phyloP scores from a whole-genome alignment of 768 basidiomycete genomes.

The Cubamyces lactineus region DNA sequence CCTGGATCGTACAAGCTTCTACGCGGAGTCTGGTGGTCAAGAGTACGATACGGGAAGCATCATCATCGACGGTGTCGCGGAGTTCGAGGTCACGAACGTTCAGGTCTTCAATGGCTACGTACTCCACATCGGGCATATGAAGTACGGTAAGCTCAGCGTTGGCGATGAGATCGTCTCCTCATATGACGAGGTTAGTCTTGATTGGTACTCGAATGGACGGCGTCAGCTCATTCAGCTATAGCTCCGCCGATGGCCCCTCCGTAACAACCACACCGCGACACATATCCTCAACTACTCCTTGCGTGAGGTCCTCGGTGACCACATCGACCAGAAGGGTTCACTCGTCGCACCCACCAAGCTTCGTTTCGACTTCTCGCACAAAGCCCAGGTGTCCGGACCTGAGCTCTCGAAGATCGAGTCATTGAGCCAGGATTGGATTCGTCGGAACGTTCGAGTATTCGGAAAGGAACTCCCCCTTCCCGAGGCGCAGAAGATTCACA shows the following conservation, averaged over 20 bases:
- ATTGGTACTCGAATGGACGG: background rate
- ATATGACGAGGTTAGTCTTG: constrained; percentile 82
- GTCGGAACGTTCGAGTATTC: constrained; percentile 84
- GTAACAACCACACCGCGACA: constrained; percentile 98
- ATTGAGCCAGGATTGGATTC: constrained; percentile 89
- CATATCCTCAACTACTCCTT: constrained; percentile 96
- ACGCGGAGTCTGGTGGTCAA: constrained; percentile 97
- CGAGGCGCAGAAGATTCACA: constrained; percentile 85
- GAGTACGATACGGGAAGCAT: constrained; percentile 97
- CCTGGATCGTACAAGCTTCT: constrained; percentile 93
- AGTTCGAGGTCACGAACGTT: constrained; percentile 93
- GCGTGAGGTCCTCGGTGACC: constrained; percentile 93
- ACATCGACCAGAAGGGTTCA: constrained; percentile 97
- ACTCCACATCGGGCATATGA: constrained; percentile 86
- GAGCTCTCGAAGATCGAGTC: constrained; percentile 85
- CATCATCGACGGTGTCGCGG: constrained; percentile 86
- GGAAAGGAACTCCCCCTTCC: constrained; percentile 83
- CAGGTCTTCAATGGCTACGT: constrained; percentile 97
- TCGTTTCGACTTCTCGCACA: constrained; percentile 99
- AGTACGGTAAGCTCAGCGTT: constrained; percentile 82
- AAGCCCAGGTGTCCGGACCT: constrained; percentile 73
- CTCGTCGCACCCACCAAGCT: constrained; percentile 95
- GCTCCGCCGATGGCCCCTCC: constrained; percentile 92
- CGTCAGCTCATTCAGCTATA: constrained; percentile 33
- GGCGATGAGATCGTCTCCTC: constrained; percentile 85